phyloP scores from a whole-genome alignment of 2,329 filamentous ascomycete genomes.

The Pleomassaria siparia region DNA sequence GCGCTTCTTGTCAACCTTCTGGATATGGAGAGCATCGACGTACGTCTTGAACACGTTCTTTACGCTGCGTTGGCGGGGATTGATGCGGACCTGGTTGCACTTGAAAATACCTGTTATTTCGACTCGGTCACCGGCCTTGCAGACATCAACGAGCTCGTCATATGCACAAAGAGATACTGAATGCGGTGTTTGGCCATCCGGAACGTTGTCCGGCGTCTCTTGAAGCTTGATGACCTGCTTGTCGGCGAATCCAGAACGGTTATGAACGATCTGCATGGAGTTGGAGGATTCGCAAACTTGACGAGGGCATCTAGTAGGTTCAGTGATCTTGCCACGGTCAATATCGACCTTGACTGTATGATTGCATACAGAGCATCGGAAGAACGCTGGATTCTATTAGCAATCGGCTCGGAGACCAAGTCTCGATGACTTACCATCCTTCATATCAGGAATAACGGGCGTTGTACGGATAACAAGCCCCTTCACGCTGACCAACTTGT shows the following conservation, averaged over 20 bases:
- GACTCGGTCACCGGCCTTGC: slow-evolving; percentile 95
- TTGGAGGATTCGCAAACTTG: slow-evolving; percentile 80
- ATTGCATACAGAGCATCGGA: slow-evolving; percentile 91
- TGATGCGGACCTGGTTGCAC: slow-evolving; percentile 88
- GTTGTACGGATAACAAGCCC: slow-evolving; percentile 94
- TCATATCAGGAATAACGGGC: slow-evolving; percentile 98
- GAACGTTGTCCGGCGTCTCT: slow-evolving; percentile 92
- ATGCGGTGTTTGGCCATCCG: slow-evolving; percentile 94
- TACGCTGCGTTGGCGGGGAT: slow-evolving; percentile 86
- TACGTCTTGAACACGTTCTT: slow-evolving; percentile 99
- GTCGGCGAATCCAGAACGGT: slow-evolving; percentile 90
- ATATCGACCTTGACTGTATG: slow-evolving; percentile 89
- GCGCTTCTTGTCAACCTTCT: slow-evolving; percentile 94
- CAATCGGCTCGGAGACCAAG: background rate
- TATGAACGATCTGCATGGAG: slow-evolving; percentile 98
- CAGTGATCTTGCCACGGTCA: slow-evolving; percentile 92
- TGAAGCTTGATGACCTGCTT: slow-evolving; percentile 99
- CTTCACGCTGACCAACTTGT: slow-evolving; percentile 92
- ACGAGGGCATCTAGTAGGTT: slow-evolving; percentile 88
- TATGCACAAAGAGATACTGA: slow-evolving; percentile 96
- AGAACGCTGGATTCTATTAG: slow-evolving; percentile 67
- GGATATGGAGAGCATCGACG: slow-evolving; percentile 90
- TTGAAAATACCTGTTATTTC: slow-evolving; percentile 97
- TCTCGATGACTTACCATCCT: slow-evolving; percentile 60
- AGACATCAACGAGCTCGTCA: slow-evolving; percentile 94